phyloP scores from a whole-genome alignment of 2,329 filamentous ascomycete species.

The Fusarium sp. region DNA sequence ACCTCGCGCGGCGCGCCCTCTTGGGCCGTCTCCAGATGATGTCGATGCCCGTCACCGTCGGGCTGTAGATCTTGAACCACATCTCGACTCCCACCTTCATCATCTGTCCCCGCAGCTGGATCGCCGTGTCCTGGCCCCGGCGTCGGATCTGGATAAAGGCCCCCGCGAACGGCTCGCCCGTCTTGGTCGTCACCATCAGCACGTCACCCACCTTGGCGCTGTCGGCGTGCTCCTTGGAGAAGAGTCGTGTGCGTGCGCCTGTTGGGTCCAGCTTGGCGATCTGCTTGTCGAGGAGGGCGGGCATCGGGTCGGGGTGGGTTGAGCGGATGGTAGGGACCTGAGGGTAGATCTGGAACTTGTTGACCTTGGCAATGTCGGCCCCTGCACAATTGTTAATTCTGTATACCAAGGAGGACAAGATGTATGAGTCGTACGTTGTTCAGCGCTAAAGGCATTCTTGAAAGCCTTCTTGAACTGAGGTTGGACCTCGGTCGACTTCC shows the following conservation, averaged over 20 bases:
- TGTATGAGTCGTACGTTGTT: conserved; percentile 50
- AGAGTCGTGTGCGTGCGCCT: conserved; percentile 83
- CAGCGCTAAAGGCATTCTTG: conserved; percentile 45
- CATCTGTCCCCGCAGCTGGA: conserved; percentile 87
- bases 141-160: conserved; percentile 89
- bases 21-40: conserved; percentile 88
- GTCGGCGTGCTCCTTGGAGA: conserved; percentile 81
- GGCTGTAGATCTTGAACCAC: conserved; percentile 96
- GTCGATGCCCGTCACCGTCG: conserved; percentile 90
- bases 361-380: conserved; percentile 50
- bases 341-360: conserved; percentile 65
- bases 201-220: conserved; percentile 89
- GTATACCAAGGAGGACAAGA: background rate
- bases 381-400: conserved; percentile 43
- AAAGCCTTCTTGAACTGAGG: conserved; percentile 22
- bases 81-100: conserved; percentile 92
- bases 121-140: conserved; percentile 88
- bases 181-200: conserved; percentile 85
- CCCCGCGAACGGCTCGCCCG: conserved; percentile 88
- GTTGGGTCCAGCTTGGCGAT: conserved; percentile 84
- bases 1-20: conserved; percentile 85
- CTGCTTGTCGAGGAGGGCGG: conserved; percentile 74
- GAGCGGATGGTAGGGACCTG: conserved; percentile 67
- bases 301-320: conserved; percentile 75
- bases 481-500: conserved; percentile 24